Evolutionary conservation across 2,329 filamentous ascomycete genomes (phyloP), one percentile per base, ranked within the genome.

Genomic region (Aspergillus tubingensis): DNA sequence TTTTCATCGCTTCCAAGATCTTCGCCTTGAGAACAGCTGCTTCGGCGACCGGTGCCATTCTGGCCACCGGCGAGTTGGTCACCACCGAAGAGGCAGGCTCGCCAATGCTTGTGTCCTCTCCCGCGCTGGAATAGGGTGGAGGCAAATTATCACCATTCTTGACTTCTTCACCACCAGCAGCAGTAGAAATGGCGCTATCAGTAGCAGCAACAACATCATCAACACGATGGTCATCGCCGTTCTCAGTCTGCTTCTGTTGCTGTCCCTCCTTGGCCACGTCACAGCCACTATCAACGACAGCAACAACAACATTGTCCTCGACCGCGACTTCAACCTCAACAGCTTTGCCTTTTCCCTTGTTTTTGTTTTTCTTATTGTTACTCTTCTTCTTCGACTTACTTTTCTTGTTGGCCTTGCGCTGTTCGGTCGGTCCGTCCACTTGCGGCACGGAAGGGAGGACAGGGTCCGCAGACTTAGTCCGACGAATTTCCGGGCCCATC

Each of bases 341-440:
- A 17, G 11, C 17, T 10, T 23, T 38, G 19, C 30, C 30, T 44
- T 38, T 47, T 10, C 36, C 44, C 51, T 43, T 56, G n/a, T 48
- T 52, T 17, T 38, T 44, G 6, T 57, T 54, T 8, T 23, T 55
- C 21, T 51, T 52, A 39, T 47, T 30, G 27, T 30, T 48, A 23
- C n/a, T 41, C 19, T 54, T 55, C 15, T 51, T 54, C 43, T 60
- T 62, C 49, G 61, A 55, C n/a, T 63, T 57, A 6, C 56, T 56
- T 32, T 62, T 62, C 36, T 64, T 57, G 4, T 36, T 57, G 4
- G 44, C 41, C 49, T 60, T 59, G 13, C 30, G 23, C 23, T 39
- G 51, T 11, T 59, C 63, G 3, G 49, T 19, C 5, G 50, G 13
- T n/a, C 60, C 62, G 25, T 64, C 63, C 2, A 58, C 21, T 54